phyloP scores from a whole-genome alignment of 2,329 filamentous ascomycete species.

The Aspergillus brasiliensis region DNA sequence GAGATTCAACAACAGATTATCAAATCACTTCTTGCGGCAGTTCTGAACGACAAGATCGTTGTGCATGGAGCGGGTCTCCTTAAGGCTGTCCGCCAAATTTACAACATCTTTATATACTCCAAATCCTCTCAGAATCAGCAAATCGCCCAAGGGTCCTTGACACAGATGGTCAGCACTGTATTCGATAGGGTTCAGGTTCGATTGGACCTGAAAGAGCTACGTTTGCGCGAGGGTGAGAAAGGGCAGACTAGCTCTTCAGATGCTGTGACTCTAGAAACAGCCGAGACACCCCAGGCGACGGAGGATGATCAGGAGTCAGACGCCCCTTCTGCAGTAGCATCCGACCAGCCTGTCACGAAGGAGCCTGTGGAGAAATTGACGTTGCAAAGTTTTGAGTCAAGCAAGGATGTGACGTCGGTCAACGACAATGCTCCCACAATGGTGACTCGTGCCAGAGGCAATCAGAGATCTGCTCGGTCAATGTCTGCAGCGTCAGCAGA shows the following conservation, averaged over 20 bases:
- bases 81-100: constrained; percentile 95
- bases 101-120: constrained; percentile 97
- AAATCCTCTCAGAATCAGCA: constrained; percentile 94
- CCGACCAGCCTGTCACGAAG: constrained; percentile 54
- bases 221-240: constrained; percentile 52
- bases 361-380: constrained; percentile 62
- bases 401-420: constrained; percentile 67
- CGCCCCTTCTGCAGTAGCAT: constrained; percentile 34
- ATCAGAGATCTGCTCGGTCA: constrained; percentile 50
- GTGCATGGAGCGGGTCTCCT: constrained; percentile 94
- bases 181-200: constrained; percentile 91
- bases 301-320: constrained; percentile 51
- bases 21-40: constrained; percentile 91
- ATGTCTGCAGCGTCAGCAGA: constrained; percentile 40
- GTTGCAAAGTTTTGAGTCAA: constrained; percentile 68
- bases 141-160: constrained; percentile 92
- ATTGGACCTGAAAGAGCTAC: constrained; percentile 82
- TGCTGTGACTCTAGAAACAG: constrained; percentile 40
- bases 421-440: constrained; percentile 69
- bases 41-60: constrained; percentile 97
- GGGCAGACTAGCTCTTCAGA: constrained; percentile 36
- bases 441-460: constrained; percentile 60
- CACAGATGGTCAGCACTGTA: constrained; percentile 97
- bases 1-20: constrained; percentile 98
- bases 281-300: constrained; percentile 48